Conservation (phyloP, 495 filamentous ascomycete species). For the Aspergillus bridgeri region DNA sequence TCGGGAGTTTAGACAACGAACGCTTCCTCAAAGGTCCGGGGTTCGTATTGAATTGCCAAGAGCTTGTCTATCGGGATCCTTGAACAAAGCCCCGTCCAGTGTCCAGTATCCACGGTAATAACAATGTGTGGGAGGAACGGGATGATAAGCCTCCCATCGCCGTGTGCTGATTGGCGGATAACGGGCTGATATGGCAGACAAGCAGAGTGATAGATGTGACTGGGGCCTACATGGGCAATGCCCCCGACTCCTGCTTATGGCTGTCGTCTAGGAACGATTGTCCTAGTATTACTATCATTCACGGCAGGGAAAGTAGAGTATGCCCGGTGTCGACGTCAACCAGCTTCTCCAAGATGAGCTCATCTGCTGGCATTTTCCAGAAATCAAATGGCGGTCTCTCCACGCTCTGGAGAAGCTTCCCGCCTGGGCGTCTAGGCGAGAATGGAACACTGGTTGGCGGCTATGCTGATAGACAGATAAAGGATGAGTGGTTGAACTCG, state of each 20-base stretch:
- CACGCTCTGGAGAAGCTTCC: neutral
- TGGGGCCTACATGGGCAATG: neutral
- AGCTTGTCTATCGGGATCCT: constrained; percentile 1
- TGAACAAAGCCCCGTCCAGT: neutral
- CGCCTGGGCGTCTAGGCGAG: neutral
- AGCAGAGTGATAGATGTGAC: neutral
- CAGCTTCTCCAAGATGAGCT: neutral
- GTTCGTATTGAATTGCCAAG: constrained; percentile 4
- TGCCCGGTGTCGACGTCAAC: neutral
- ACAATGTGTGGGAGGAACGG: constrained; percentile 13
- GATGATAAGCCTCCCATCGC: constrained; percentile 11
- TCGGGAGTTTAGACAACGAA: neutral
- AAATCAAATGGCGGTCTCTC: neutral
- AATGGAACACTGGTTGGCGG: neutral
- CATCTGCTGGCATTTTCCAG: neutral
- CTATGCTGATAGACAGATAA: neutral
- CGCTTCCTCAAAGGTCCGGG: neutral
- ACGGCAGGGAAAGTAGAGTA: neutral
- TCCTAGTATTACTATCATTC: neutral
- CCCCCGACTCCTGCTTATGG: neutral
- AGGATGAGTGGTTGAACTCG: neutral
- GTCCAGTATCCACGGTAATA: neutral
- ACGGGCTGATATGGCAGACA: constrained; percentile 4
- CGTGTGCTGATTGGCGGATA: constrained; percentile 16
- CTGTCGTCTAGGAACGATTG: neutral